A percentile compares a stretch with the other conserved stretches of the same genome.
Evolutionary conservation across 106 monocot genomes (phyloP).

Genomic region (Dendrobium officinale): DNA sequence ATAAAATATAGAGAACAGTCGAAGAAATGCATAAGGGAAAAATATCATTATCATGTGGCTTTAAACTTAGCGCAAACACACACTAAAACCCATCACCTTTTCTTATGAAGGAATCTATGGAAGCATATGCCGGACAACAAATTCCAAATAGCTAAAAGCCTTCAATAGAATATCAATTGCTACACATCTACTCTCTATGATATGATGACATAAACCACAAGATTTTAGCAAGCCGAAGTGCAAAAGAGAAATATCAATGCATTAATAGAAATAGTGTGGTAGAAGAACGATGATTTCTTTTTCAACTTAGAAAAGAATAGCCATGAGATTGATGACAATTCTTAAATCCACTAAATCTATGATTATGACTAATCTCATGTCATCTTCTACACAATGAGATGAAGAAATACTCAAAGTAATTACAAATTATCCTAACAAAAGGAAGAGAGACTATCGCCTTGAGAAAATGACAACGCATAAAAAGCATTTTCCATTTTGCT

Average conservation of each 20-base stretch:
- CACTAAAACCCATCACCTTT: constrained; percentile 13
- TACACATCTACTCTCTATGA: constrained; percentile 45
- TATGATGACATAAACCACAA: neutral
- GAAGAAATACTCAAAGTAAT: neutral
- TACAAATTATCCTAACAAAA: neutral
- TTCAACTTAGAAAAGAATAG: too few relatives aligned
- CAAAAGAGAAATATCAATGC: neutral
- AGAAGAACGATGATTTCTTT: too few relatives aligned
- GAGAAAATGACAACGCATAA: too few relatives aligned
- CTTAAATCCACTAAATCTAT: neutral
- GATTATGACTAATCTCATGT: neutral
- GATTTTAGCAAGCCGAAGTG: neutral
- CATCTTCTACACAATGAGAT: neutral
- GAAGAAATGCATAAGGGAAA: too few relatives aligned
- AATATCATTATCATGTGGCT: too few relatives aligned
- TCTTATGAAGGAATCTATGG: constrained; percentile 36
- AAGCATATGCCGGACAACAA: constrained; percentile 49
- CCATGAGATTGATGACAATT: neutral
- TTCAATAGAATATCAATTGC: constrained; percentile 64
- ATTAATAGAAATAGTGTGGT: neutral
- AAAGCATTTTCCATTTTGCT: too few relatives aligned
- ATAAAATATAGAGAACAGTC: too few relatives aligned
- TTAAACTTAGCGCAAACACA: too few relatives aligned
- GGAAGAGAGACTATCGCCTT: too few relatives aligned
- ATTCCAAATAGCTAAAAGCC: constrained; percentile 71